Percentiles rank a stretch among this genome's conserved stretches.
phyloP scores from a whole-genome alignment of 208 protist species.

The Wallacemonas rigidus region DNA sequence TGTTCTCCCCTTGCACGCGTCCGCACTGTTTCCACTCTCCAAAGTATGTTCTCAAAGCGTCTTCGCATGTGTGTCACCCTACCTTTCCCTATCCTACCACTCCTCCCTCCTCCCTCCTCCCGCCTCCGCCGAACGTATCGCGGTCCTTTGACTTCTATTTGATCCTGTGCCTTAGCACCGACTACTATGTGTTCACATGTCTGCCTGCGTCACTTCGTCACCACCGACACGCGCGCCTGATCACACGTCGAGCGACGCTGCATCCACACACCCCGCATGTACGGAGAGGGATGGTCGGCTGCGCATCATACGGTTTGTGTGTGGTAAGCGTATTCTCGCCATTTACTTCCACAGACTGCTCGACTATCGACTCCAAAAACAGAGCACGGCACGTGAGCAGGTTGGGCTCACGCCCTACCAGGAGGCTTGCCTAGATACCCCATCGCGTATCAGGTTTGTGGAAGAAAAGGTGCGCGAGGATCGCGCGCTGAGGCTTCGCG shows the following conservation, averaged over 20 bases:
- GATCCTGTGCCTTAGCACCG: no score
- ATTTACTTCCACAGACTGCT: not conserved
- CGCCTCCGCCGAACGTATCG: no score
- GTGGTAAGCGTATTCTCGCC: not conserved
- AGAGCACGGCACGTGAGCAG: not conserved
- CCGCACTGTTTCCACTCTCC: no score
- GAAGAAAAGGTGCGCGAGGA: slow-evolving; percentile 3
- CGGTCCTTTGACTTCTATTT: no score
- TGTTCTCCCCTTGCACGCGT: no score
- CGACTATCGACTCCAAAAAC: not conserved
- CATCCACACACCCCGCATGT: no score
- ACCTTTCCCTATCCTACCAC: no score
- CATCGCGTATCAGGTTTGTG: not conserved
- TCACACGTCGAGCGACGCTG: not conserved
- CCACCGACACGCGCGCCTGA: not conserved
- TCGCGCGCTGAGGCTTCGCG: not conserved
- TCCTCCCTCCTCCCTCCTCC: no score
- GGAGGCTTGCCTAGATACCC: not conserved
- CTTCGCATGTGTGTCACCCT: no score
- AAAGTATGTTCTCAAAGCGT: no score
- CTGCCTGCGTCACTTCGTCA: not conserved
- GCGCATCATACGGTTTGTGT: not conserved
- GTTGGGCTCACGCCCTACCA: slow-evolving; percentile 6
- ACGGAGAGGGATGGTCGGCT: not conserved
- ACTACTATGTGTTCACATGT: not conserved